Conservation (phyloP, 768 basidiomycete species). For the Suillus clintonianus region DNA sequence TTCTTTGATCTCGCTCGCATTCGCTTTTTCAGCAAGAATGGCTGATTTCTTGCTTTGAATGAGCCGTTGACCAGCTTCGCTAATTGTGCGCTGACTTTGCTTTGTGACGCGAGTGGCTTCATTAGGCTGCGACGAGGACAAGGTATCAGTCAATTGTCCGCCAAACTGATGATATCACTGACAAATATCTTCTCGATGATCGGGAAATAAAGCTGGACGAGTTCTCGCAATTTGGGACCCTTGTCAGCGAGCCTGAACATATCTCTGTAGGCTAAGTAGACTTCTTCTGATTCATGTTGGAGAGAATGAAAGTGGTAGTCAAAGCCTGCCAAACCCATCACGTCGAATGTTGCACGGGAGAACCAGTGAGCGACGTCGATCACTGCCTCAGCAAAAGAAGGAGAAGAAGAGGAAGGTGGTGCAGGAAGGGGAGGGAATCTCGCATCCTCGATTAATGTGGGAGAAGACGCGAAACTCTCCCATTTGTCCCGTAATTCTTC, state of each 20-base stretch:
- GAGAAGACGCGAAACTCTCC: slow-evolving; percentile 32
- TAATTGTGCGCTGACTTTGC: slow-evolving; percentile 41
- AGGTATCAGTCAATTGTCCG: not conserved
- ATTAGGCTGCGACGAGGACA: slow-evolving; percentile 38
- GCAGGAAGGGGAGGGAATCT: slow-evolving; percentile 10
- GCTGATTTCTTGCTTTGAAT: slow-evolving; percentile 44
- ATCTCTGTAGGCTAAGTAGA: slow-evolving; percentile 50
- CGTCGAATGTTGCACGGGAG: slow-evolving; percentile 63
- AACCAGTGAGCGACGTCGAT: slow-evolving; percentile 60
- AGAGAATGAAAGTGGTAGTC: slow-evolving; percentile 54
- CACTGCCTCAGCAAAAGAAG: slow-evolving; percentile 13
- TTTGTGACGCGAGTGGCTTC: slow-evolving; percentile 40
- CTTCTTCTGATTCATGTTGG: slow-evolving; percentile 47
- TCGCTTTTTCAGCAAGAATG: slow-evolving; percentile 36
- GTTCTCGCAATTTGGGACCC: slow-evolving; percentile 38
- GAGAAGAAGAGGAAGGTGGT: slow-evolving; percentile 5
- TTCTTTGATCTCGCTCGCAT: slow-evolving; percentile 31
- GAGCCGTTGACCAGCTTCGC: slow-evolving; percentile 42
- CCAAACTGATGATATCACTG: slow-evolving; percentile 15
- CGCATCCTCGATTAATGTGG: not conserved
- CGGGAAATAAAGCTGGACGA: slow-evolving; percentile 50
- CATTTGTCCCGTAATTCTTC: slow-evolving; percentile 49
- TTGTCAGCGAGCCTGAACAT: slow-evolving; percentile 53
- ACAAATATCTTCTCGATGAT: slow-evolving; percentile 47
- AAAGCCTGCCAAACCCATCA: slow-evolving; percentile 61